Percentiles rank a stretch among this genome's conserved stretches.
Evolutionary conservation across 768 basidiomycete genomes (phyloP).

Genomic region (Neoboletus magnificus): DNA sequence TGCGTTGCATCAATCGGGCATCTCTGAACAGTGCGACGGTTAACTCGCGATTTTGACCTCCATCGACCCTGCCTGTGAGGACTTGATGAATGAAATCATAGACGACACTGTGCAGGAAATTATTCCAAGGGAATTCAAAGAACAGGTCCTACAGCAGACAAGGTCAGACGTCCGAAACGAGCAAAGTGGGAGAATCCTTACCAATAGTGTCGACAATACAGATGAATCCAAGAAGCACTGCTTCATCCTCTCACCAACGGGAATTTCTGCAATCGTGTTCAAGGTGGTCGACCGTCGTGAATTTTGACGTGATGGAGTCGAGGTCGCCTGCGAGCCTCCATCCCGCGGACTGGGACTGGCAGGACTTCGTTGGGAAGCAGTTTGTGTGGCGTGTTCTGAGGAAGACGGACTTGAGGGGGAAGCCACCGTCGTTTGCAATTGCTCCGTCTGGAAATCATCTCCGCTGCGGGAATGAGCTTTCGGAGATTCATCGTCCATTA

Average conservation of each 20-base stretch:
- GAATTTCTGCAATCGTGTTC: constrained; percentile 39
- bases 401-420: constrained; percentile 31
- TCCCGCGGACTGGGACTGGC: constrained; percentile 28
- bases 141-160: constrained; percentile 68
- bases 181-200: constrained; percentile 36
- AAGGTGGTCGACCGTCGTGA: constrained; percentile 45
- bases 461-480: constrained; percentile 26
- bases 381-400: constrained; percentile 29
- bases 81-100: constrained; percentile 97
- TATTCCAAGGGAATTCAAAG: constrained; percentile 96
- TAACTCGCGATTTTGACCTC: constrained; percentile 81
- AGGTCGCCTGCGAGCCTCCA: constrained; percentile 33
- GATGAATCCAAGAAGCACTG: constrained; percentile 68
- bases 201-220: constrained; percentile 74
- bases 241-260: constrained; percentile 80
- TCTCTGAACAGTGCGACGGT: constrained; percentile 84
- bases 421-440: constrained; percentile 28
- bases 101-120: constrained; percentile 94
- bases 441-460: constrained; percentile 33
- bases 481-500: constrained; percentile 63
- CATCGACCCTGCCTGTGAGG: constrained; percentile 80
- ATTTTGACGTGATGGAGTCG: constrained; percentile 51
- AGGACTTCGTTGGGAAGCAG: constrained; percentile 26
- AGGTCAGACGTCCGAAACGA: constrained; percentile 1
- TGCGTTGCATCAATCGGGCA: constrained; percentile 75